A percentile compares a stretch with the other conserved stretches of the same genome.
phyloP scores from a whole-genome alignment of 768 basidiomycete genomes.

The Collybia sordida region DNA sequence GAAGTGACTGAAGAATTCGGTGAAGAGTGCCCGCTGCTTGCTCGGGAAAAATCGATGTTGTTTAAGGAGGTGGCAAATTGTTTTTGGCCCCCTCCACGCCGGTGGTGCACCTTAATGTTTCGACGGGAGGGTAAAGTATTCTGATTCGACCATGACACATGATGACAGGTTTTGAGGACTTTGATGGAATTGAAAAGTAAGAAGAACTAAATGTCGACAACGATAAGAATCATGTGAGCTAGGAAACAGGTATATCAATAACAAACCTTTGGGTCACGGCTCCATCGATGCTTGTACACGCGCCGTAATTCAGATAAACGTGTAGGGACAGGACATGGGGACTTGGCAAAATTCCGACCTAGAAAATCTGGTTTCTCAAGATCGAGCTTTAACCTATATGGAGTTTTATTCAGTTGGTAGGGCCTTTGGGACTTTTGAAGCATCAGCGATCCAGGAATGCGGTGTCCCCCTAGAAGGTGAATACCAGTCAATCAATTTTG shows the following conservation, averaged over 20 bases:
- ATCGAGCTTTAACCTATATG: conserved; percentile 5
- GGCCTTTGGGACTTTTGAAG: conserved; percentile 4
- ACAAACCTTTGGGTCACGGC: conserved; percentile 24
- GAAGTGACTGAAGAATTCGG: conserved; percentile 44
- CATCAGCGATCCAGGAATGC: conserved; percentile 10
- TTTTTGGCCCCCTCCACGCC: conserved; percentile 4
- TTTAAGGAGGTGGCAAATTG: neutral
- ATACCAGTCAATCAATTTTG: conserved; percentile 15
- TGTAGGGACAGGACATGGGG: conserved; percentile 7
- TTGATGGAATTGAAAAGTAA: conserved; percentile 15
- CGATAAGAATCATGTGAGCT: conserved; percentile 12
- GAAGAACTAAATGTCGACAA: conserved; percentile 16
- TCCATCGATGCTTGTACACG: conserved; percentile 13
- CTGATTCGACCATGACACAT: conserved; percentile 25
- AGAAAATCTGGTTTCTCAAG: conserved; percentile 6
- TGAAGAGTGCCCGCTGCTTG: conserved; percentile 45
- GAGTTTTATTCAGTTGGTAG: conserved; percentile 3
- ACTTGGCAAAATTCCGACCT: conserved; percentile 3
- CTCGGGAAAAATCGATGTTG: neutral
- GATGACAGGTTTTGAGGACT: conserved; percentile 15
- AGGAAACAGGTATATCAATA: conserved; percentile 4
- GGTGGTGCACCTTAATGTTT: conserved; percentile 18
- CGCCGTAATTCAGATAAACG: conserved; percentile 8
- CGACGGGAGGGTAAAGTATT: conserved; percentile 20
- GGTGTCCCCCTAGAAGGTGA: conserved; percentile 5